Percentiles rank a stretch among this genome's conserved stretches.
phyloP scores from a whole-genome alignment of 352 stramenopile species.

The Pythium folliculosum region DNA sequence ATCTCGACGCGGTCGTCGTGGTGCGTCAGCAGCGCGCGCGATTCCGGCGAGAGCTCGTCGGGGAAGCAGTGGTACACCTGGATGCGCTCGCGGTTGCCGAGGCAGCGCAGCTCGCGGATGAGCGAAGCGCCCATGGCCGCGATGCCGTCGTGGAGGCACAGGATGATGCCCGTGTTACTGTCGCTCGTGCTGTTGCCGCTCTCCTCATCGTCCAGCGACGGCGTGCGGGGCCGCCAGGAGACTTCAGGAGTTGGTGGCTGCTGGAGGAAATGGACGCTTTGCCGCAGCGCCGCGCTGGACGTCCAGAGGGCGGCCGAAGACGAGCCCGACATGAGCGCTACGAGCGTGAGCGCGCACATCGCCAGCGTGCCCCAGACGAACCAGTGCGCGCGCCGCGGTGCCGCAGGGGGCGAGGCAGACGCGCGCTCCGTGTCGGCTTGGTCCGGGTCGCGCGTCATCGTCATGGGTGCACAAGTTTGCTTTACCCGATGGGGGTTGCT shows the following conservation, averaged over 20 bases:
- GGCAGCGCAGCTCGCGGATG: constrained; percentile 54
- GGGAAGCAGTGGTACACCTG: constrained; percentile 51
- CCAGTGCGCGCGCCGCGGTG: constrained; percentile 1
- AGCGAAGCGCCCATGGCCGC: constrained; percentile 63
- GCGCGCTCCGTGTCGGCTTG: neutral
- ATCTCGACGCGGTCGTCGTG: constrained; percentile 56
- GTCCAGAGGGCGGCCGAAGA: constrained; percentile 2
- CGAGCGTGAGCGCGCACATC: constrained; percentile 4
- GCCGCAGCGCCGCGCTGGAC: constrained; percentile 12
- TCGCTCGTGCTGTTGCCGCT: neutral
- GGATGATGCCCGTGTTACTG: constrained; percentile 30
- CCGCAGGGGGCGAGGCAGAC: neutral
- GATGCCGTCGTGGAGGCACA: constrained; percentile 56
- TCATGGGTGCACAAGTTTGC: too few relatives aligned
- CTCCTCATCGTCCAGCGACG: neutral
- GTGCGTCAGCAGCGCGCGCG: constrained; percentile 38
- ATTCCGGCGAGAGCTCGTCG: constrained; percentile 45
- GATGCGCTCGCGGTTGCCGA: constrained; percentile 43
- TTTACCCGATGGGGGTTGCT: neutral
- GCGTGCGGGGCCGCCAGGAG: too few relatives aligned
- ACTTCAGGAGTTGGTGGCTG: neutral
- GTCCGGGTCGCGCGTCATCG: too few relatives aligned
- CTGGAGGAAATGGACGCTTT: constrained; percentile 23
- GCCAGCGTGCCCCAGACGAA: neutral
- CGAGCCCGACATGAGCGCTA: constrained; percentile 4